phyloP scores from a whole-genome alignment of 495 filamentous ascomycete genomes.

The Penicillium soppii region DNA sequence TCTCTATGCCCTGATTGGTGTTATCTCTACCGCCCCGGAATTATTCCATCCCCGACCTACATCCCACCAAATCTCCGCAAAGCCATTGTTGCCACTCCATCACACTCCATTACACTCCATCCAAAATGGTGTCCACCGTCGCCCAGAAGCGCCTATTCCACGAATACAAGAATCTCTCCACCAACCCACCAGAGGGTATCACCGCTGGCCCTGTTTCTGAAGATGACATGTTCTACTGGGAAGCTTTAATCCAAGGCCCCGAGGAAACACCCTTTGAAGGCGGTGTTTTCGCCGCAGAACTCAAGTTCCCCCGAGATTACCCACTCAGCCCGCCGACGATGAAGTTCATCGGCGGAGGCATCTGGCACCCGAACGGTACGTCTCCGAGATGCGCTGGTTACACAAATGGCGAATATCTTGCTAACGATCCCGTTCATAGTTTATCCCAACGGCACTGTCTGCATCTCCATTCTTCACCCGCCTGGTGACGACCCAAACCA shows the following conservation, averaged over 20 bases:
- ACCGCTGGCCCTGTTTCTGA: constrained; percentile 90
- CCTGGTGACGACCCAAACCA: constrained; percentile 99
- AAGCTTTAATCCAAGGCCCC: constrained; percentile 92
- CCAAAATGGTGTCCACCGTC: constrained; percentile 43
- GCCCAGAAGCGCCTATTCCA: constrained; percentile 92
- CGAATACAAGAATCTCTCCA: constrained; percentile 88
- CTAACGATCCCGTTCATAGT: constrained; percentile 52
- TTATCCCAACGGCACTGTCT: constrained; percentile 87
- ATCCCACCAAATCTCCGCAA: constrained; percentile 1
- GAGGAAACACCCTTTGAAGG: constrained; percentile 95
- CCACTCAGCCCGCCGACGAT: constrained; percentile 90
- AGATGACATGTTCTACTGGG: constrained; percentile 96
- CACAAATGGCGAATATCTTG: not conserved
- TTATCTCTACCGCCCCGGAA: constrained; percentile 8
- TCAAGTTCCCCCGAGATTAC: constrained; percentile 96
- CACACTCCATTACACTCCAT: not conserved
- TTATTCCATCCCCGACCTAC: constrained; percentile 9
- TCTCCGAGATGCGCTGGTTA: constrained; percentile 2
- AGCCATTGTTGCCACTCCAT: constrained; percentile 2
- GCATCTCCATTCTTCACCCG: constrained; percentile 96
- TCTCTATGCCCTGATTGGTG: too few species aligned
- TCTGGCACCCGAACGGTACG: constrained; percentile 96
- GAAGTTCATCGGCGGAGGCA: constrained; percentile 80
- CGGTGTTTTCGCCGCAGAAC: constrained; percentile 88
- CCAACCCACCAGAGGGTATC: constrained; percentile 88